These are phyloP conservation scores for Fusarium sp. DNA, from an alignment of 2,329 filamentous ascomycete species.

Conservation along the genomic window DNA sequence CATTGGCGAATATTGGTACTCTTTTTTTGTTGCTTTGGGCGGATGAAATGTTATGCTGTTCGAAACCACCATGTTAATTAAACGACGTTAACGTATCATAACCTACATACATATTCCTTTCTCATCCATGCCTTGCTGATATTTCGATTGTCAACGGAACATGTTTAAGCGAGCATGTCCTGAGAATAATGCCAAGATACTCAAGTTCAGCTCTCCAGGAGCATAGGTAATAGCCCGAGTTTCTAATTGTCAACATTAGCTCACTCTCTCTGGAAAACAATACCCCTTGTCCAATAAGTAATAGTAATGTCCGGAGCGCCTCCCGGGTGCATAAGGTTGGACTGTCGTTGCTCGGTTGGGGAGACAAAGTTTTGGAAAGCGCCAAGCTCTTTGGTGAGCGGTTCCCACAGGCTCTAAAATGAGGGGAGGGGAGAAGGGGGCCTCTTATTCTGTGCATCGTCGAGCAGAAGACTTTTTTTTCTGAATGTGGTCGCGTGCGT, in stretches of 20 bases:
- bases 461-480: slow-evolving; percentile 16
- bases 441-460: slow-evolving; percentile 18
- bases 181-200: slow-evolving; percentile 1
- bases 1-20: slow-evolving; percentile 31
- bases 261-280: slow-evolving; percentile 9
- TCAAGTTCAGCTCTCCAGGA: background rate
- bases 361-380: slow-evolving; percentile 12
- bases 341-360: slow-evolving; percentile 5
- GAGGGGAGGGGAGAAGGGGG: slow-evolving; percentile 33
- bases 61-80: slow-evolving; percentile 24
- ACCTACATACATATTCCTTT: background rate
- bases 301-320: slow-evolving; percentile 14
- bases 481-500: slow-evolving; percentile 40
- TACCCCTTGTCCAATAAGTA: slow-evolving; percentile 8
- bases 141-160: background rate
- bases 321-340: slow-evolving; percentile 12
- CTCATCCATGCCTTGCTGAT: slow-evolving; percentile 1
- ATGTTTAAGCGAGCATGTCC: slow-evolving; percentile 1
- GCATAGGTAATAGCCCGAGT: slow-evolving; percentile 20
- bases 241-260: slow-evolving; percentile 25
- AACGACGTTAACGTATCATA: slow-evolving; percentile 17
- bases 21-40: slow-evolving; percentile 20
- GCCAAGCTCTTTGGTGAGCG: slow-evolving; percentile 29
- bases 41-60: slow-evolving; percentile 21
- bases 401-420: slow-evolving; percentile 17